Percentiles rank a stretch among this genome's conserved stretches.
Conservation (phyloP, 495 filamentous ascomycete species). For the Oidiodendron maius region DNA sequence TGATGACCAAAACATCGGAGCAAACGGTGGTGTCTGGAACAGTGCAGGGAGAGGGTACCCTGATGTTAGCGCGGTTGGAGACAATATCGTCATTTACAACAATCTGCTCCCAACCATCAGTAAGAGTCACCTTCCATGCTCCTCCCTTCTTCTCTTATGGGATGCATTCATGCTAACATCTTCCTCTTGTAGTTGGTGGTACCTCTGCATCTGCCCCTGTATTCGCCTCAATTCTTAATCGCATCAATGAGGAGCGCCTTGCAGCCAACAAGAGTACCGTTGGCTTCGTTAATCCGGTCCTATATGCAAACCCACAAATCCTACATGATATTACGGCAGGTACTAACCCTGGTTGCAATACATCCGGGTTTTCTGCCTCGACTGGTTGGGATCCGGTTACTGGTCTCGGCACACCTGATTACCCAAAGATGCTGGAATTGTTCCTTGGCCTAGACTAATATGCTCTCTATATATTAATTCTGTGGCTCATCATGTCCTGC, state of each 20-base stretch:
- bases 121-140: constrained; percentile 27
- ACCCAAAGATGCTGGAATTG: constrained; percentile 26
- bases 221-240: constrained; percentile 42
- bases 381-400: constrained; percentile 62
- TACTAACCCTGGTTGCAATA: constrained; percentile 51
- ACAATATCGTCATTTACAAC: constrained; percentile 22
- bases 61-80: constrained; percentile 1
- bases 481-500: not conserved
- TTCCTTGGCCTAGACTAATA: constrained; percentile 27
- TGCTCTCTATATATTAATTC: not conserved
- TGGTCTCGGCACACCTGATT: constrained; percentile 52
- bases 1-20: not conserved
- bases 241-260: constrained; percentile 56
- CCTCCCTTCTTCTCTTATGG: not conserved
- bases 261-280: constrained; percentile 49
- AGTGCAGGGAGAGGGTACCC: constrained; percentile 14
- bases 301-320: constrained; percentile 54
- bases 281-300: constrained; percentile 54
- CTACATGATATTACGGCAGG: constrained; percentile 58
- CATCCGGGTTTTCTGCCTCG: constrained; percentile 46
- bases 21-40: constrained; percentile 43
- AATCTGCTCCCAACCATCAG: constrained; percentile 15
- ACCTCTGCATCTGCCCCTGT: constrained; percentile 38
- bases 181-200: constrained; percentile 35
- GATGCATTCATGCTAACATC: not conserved